These are phyloP conservation scores for Allium sativum DNA, from an alignment of 106 monocot genomes.

Conservation along the genomic window DNA sequence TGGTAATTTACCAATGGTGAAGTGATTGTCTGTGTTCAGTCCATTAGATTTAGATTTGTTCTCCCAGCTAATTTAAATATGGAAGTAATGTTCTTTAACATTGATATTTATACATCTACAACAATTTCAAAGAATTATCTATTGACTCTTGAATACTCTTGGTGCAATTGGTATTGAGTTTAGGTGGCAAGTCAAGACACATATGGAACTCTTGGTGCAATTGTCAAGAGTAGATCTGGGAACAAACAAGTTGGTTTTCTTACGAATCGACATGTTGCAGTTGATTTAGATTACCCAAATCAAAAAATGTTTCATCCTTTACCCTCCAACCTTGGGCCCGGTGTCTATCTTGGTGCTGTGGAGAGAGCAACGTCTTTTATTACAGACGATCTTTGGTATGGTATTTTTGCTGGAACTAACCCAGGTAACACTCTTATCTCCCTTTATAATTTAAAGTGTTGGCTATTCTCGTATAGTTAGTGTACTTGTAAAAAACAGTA, in stretches of 20 bases:
- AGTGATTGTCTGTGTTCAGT: too few species aligned
- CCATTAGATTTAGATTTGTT: too few species aligned
- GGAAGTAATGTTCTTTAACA: too few species aligned
- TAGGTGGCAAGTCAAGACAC: constrained; percentile 98
- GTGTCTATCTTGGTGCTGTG: constrained; percentile 96
- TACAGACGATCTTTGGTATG: constrained; percentile 99
- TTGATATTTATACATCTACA: too few species aligned
- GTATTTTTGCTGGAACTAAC: constrained; percentile 95
- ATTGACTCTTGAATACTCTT: too few species aligned
- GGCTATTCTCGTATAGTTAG: too few species aligned
- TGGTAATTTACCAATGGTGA: too few species aligned
- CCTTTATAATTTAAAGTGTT: too few species aligned
- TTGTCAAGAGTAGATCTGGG: constrained; percentile 87
- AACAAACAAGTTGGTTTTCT: constrained; percentile 92
- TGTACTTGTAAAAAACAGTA: too few species aligned
- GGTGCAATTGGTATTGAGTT: neutral
- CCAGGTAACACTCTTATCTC: constrained; percentile 48
- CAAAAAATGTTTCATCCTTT: constrained; percentile 99
- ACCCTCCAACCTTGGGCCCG: constrained; percentile 96
- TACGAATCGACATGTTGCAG: constrained; percentile 92
- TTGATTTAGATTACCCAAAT: constrained; percentile 95
- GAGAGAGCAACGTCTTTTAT: constrained; percentile 99
- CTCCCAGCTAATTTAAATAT: too few species aligned
- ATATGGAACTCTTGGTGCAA: constrained; percentile 92
- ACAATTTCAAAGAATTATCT: too few species aligned